Evolutionary conservation across 345 rosid genomes (phyloP).

Genomic region (Pelargonium nanum): DNA sequence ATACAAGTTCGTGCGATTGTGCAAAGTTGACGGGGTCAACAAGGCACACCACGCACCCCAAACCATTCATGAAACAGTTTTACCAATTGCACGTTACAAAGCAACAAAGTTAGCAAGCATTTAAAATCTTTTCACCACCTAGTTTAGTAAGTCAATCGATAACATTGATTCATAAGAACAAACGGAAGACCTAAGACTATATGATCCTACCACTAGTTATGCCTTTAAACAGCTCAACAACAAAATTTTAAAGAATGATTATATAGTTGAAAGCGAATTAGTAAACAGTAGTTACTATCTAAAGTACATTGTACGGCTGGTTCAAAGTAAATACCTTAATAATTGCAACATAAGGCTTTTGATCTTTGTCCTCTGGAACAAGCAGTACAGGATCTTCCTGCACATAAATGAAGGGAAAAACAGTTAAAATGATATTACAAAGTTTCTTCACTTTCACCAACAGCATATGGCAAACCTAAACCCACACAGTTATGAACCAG

Average conservation of each 20-base stretch:
- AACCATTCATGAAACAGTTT: no score
- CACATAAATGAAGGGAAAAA: constrained; percentile 2
- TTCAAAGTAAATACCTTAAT: constrained; percentile 58
- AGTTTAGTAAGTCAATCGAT: neutral
- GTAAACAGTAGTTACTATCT: neutral
- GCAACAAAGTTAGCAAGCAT: neutral
- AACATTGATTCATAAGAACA: no score
- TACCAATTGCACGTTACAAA: neutral
- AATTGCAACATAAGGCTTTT: constrained; percentile 94
- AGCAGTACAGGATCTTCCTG: constrained; percentile 97
- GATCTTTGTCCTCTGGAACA: constrained; percentile 65
- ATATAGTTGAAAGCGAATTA: neutral
- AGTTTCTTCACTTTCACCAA: no score
- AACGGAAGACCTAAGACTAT: neutral
- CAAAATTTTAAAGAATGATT: neutral
- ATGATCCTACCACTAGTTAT: neutral
- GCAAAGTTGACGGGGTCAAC: no score
- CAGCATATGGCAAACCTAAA: no score
- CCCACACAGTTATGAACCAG: no score
- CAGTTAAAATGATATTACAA: neutral
- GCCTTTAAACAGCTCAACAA: no score
- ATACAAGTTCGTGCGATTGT: no score
- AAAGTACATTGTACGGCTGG: neutral
- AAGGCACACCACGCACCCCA: no score
- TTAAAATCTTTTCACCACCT: neutral